A percentile compares a stretch with the other conserved stretches of the same genome.
phyloP scores from a whole-genome alignment of 2,329 filamentous ascomycete species.

The Cordyceps fumosorosea region DNA sequence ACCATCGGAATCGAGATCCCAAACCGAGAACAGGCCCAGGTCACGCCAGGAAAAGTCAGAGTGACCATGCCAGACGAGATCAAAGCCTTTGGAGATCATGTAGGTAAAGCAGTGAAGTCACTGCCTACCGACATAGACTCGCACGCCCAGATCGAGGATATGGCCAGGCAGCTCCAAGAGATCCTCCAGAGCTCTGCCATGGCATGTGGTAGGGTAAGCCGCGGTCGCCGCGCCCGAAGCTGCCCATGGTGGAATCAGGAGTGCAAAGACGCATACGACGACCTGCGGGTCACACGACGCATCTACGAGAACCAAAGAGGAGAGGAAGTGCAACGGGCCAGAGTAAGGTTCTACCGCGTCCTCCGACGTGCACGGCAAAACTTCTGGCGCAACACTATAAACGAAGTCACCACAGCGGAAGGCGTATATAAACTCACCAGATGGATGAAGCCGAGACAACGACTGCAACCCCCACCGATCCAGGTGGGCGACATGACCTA shows the following conservation, averaged over 20 bases:
- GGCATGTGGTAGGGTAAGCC: neutral
- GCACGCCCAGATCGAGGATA: neutral
- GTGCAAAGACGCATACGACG: neutral
- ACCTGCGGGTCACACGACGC: neutral
- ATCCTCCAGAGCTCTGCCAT: neutral
- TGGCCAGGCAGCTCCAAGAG: neutral
- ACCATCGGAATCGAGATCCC: slow-evolving; percentile 1
- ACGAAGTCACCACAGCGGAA: neutral
- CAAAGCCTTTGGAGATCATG: neutral
- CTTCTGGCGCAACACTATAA: neutral
- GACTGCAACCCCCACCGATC: neutral
- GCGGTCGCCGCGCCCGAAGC: neutral
- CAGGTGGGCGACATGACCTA: slow-evolving; percentile 2
- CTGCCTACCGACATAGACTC: neutral
- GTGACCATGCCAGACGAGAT: neutral
- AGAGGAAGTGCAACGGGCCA: neutral
- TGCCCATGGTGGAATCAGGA: slow-evolving; percentile 4
- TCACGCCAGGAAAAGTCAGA: neutral
- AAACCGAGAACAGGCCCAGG: neutral
- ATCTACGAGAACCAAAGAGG: slow-evolving; percentile 4
- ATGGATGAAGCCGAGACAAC: slow-evolving; percentile 5
- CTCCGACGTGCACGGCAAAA: neutral
- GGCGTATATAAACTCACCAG: slow-evolving; percentile 5
- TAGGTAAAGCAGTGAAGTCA: neutral
- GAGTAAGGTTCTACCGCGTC: neutral